A percentile compares a stretch with the other conserved stretches of the same genome.
Conservation (phyloP, 768 basidiomycete genomes). For the Cyclocybe cylindracea region DNA sequence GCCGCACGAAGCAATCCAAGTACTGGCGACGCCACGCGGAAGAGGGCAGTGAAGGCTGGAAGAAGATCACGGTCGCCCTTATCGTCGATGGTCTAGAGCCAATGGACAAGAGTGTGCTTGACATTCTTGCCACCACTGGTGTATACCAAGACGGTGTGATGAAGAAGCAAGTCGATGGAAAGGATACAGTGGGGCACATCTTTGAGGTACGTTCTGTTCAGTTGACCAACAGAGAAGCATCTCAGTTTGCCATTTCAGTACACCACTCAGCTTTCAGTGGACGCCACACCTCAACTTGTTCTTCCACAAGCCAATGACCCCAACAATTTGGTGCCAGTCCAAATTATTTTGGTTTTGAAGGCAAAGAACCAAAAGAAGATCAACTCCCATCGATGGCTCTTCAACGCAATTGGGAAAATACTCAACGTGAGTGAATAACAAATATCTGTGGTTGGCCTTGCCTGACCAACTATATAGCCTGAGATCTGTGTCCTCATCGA, state of each 20-base stretch:
- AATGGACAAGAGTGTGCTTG: constrained; percentile 94
- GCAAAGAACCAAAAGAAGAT: constrained; percentile 97
- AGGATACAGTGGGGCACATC: constrained; percentile 90
- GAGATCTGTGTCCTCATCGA: constrained; percentile 92
- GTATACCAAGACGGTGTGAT: constrained; percentile 95
- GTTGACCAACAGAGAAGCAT: not conserved
- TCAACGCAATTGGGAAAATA: constrained; percentile 88
- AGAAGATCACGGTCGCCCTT: constrained; percentile 86
- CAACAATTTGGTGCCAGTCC: constrained; percentile 91
- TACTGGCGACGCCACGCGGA: constrained; percentile 85
- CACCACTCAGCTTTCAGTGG: constrained; percentile 94
- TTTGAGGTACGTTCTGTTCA: constrained; percentile 67
- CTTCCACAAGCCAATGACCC: constrained; percentile 88
- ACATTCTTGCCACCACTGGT: constrained; percentile 86
- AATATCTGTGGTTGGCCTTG: not conserved
- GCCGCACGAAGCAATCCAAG: constrained; percentile 93
- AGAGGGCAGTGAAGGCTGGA: constrained; percentile 87
- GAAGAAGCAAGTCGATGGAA: constrained; percentile 89
- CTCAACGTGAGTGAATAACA: constrained; percentile 54
- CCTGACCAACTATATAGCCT: constrained; percentile 47
- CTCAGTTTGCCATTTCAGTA: constrained; percentile 53
- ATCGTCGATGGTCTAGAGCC: constrained; percentile 92
- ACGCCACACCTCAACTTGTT: constrained; percentile 86
- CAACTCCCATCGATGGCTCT: constrained; percentile 94
- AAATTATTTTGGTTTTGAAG: constrained; percentile 89